Evolutionary conservation across 2,329 filamentous ascomycete species (phyloP), one percentile per base, ranked within the genome.

Genomic region (Onygena corvina): DNA sequence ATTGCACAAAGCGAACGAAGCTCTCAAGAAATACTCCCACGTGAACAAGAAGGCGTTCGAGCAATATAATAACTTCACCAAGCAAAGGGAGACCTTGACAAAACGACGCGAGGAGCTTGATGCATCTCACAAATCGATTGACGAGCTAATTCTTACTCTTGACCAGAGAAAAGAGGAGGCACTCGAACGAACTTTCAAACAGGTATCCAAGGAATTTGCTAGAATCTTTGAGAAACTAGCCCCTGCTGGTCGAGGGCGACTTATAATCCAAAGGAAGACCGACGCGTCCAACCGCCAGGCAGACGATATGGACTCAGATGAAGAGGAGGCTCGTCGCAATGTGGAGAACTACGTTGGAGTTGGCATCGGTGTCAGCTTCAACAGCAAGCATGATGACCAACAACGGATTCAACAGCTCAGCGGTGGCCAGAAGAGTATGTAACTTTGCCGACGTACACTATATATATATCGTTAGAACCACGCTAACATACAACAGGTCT

Each of bases 41-140:
- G 89, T 98, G 70, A 98, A 98, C 77, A 98, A 96, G 71, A 96
- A 98, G 70, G 92, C 92, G 0, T 94, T 96, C 63, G 93, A 98
- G 68, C 92, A 98, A 66, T 98, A 96, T 72, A 93, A 90, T 70
- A 94, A 83, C 69, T 98, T 96, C 65, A 95, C 90, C 5, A 84
- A 82, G 46, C 87, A 95, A 67, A 84, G 93, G 50, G 89, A 94
- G 54, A 83, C 84, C 18, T 75, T 98, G 14, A 84, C 85, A 46
- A 84, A 85, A 61, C 84, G 92, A 57, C 80, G 90, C 46, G 79
- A 83, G 58, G 92, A 96, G 64, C 79, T 98, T 8, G 87, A 94
- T 59, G 81, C 80, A 11, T 90, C 86, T 2, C 87, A 94, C 57
- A 76, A 74, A 30, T 90, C 86, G 1, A 98, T 98, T 58, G 83